Evolutionary conservation across 129 eudicot genomes (phyloP).

Genomic region (Flaveria linearis): DNA sequence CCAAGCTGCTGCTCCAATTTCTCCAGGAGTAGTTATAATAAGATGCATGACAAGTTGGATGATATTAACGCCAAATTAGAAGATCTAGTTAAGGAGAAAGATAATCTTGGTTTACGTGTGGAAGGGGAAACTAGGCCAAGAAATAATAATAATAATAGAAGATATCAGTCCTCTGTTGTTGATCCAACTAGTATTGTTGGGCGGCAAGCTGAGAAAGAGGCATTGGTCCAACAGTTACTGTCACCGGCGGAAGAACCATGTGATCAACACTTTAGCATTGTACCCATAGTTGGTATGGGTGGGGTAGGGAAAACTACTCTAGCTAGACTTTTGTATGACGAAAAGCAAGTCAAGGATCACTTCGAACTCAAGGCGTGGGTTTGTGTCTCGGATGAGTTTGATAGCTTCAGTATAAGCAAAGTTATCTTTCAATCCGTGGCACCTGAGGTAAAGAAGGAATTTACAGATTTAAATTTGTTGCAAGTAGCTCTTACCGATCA

Average conservation of each 20-base stretch:
- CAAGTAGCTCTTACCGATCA: not conserved
- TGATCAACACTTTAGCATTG: not conserved
- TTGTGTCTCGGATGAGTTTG: not conserved
- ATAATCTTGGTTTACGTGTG: not conserved
- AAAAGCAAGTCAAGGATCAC: not conserved
- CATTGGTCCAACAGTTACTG: not conserved
- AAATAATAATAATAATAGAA: not conserved
- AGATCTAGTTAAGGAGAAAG: not conserved
- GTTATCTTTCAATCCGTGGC: not conserved
- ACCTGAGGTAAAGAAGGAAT: not conserved
- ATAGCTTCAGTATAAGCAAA: not conserved
- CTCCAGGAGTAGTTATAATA: no score
- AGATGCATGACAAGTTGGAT: not conserved
- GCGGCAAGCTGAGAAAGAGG: not conserved
- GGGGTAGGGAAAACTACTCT: constrained; percentile 1
- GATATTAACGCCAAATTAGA: not conserved
- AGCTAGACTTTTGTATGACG: not conserved
- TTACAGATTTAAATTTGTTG: not conserved
- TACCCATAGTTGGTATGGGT: no score
- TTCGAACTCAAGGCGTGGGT: not conserved
- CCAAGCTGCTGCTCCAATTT: no score
- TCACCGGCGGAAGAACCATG: not conserved
- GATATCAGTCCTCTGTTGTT: not conserved
- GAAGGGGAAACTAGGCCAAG: not conserved
- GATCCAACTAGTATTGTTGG: not conserved